A percentile compares a stretch with the other conserved stretches of the same genome.
Conservation (phyloP, 2,329 filamentous ascomycete genomes). For the Cercospora zeina region DNA sequence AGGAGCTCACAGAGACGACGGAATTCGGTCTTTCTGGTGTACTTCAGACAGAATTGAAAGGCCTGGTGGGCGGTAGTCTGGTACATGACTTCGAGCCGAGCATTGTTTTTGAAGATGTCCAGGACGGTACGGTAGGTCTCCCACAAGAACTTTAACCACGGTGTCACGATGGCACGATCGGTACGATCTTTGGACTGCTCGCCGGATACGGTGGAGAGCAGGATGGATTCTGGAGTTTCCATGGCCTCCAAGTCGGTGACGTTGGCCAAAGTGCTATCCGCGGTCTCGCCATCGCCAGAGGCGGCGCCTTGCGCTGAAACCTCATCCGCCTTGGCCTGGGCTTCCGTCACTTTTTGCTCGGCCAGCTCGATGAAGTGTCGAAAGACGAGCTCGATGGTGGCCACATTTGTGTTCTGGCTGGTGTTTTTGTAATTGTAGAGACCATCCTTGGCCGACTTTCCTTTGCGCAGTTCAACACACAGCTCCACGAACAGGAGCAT, state of each 20-base stretch:
- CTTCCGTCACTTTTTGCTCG: conserved; percentile 91
- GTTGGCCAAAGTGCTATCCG: conserved; percentile 68
- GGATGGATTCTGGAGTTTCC: conserved; percentile 96
- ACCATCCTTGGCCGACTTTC: conserved; percentile 97
- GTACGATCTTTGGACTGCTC: conserved; percentile 97
- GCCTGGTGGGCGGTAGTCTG: conserved; percentile 97
- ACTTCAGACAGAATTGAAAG: conserved; percentile 98
- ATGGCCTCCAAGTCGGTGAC: conserved; percentile 95
- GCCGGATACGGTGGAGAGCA: conserved; percentile 94
- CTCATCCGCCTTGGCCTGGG: conserved; percentile 93
- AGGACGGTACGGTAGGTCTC: conserved; percentile 98
- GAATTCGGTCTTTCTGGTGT: conserved; percentile 98
- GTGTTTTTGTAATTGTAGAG: conserved; percentile 99
- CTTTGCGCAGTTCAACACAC: conserved; percentile 95
- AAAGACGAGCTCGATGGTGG: conserved; percentile 94
- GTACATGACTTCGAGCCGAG: conserved; percentile 94
- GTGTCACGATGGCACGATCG: conserved; percentile 95
- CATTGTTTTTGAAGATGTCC: conserved; percentile 99
- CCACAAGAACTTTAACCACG: conserved; percentile 99
- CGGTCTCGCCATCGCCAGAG: conserved; percentile 57
- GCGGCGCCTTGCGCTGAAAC: conserved; percentile 77
- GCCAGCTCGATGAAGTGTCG: conserved; percentile 98
- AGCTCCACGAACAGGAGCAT: conserved; percentile 98
- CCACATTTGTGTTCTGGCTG: conserved; percentile 97
- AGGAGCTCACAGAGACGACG: conserved; percentile 96